These are phyloP conservation scores for Microcera coccophila DNA, from an alignment of 2,329 filamentous ascomycete genomes.

Conservation along the genomic window DNA sequence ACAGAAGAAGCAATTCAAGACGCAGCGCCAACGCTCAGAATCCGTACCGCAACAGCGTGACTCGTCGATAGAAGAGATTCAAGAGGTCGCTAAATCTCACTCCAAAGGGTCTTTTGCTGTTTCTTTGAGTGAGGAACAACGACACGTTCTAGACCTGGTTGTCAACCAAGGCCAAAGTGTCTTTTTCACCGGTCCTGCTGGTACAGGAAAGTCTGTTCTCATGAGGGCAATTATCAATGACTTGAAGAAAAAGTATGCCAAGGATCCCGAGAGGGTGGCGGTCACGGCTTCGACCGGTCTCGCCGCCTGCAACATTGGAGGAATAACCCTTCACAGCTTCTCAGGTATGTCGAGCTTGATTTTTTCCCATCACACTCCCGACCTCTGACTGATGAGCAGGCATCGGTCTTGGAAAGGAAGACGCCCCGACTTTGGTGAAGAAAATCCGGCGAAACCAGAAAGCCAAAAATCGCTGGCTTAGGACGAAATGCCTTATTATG, in stretches of 20 bases:
- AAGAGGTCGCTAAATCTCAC: conserved; percentile 36
- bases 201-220: conserved; percentile 94
- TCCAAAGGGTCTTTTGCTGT: conserved; percentile 45
- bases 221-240: conserved; percentile 86
- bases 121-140: conserved; percentile 81
- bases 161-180: conserved; percentile 78
- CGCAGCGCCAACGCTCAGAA: conserved; percentile 41
- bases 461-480: conserved; percentile 82
- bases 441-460: conserved; percentile 89
- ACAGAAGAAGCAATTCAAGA: conserved; percentile 70
- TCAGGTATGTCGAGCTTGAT: conserved; percentile 51
- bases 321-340: conserved; percentile 94
- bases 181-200: conserved; percentile 96
- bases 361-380: neutral
- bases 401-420: conserved; percentile 91
- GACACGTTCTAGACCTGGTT: conserved; percentile 77
- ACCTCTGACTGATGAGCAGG: conserved; percentile 19
- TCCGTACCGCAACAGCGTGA: conserved; percentile 26
- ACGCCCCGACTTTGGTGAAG: conserved; percentile 72
- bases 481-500: conserved; percentile 81
- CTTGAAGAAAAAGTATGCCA: conserved; percentile 69
- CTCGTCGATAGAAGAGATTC: conserved; percentile 41
- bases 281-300: conserved; percentile 95
- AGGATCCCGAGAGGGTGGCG: conserved; percentile 79
- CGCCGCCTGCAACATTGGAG: conserved; percentile 94